Evolutionary conservation across 2,329 filamentous ascomycete genomes (phyloP), one percentile per base, ranked within the genome.

Genomic region (Cordyceps javanica): DNA sequence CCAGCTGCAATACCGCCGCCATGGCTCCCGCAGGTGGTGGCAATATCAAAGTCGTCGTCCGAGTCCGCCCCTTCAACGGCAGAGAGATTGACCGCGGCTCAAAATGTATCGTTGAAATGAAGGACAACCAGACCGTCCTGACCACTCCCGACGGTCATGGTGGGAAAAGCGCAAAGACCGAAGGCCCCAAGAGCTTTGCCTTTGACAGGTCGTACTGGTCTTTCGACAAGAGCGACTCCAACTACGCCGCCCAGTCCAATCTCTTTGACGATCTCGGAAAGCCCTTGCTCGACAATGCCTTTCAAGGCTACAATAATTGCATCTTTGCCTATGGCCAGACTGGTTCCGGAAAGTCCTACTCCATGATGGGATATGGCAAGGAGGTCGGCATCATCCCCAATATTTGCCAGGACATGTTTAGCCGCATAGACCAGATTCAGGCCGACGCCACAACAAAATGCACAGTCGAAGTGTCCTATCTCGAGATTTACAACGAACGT

Each of bases 21-120:
- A 74, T 74, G 72, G 67, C 72, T 64, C 72, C 78, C 61, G 77
- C 82, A 66, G 90, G 90, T 69, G 91, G 89, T 76, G 92, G 94
- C 71, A 99, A 99, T 72, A 99, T 99, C 75, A 99, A 99, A 87
- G 94, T 99, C 78, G 94, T 99, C 80, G 94, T 99, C 79, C 86
- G 94, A 77, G 87, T 89, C 67, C 86, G 94, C 71, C 94, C 94
- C 52, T 99, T 99, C 78, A 99, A 99, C 74, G 86, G 85, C 69
- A 86, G 92, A 93, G 91, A 97, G 82, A 87, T 88, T 69, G 93
- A 96, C 64, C 85, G 95, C 70, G 85, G 87, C 67, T 88, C 94
- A 82, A 91, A 90, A 92, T 96, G 92, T 79, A 95, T 99, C 67
- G 90, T 99, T 62, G 89, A 93, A 67, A 99, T 99, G 94, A 90